Conservation (phyloP, 1,139 yeast species). For the Yamadazyma oceani region DNA sequence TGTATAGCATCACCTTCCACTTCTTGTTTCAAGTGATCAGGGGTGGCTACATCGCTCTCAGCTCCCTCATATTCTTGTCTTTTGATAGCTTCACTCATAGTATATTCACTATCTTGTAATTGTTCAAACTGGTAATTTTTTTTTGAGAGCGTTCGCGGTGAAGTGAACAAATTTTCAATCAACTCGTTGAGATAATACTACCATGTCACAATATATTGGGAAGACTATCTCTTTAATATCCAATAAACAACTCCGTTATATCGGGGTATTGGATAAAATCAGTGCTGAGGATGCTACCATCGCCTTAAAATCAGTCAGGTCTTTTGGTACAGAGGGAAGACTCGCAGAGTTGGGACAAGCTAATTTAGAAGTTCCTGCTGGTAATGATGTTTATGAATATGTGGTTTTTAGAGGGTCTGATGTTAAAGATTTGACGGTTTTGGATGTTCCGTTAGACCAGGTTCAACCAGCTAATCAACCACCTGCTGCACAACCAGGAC, state of each 20-base stretch:
- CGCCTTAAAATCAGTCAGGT: constrained; percentile 76
- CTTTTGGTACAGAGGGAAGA: constrained; percentile 94
- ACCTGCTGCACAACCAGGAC: constrained; percentile 7
- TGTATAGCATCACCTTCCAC: neutral
- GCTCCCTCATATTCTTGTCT: no score
- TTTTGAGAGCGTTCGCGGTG: neutral
- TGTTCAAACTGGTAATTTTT: no score
- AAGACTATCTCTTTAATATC: constrained; percentile 89
- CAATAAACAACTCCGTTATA: constrained; percentile 83
- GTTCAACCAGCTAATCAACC: constrained; percentile 39
- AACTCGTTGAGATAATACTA: neutral
- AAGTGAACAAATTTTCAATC: neutral
- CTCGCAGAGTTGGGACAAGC: constrained; percentile 60
- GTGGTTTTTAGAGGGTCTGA: constrained; percentile 92
- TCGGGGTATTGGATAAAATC: constrained; percentile 82
- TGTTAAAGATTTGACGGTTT: constrained; percentile 83
- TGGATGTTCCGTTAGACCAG: constrained; percentile 63
- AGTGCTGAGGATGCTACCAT: constrained; percentile 92
- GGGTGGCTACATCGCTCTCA: no score
- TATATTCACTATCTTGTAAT: no score
- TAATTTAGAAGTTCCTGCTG: constrained; percentile 70
- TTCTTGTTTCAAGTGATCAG: no score
- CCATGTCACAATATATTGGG: constrained; percentile 87
- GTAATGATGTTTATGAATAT: constrained; percentile 69
- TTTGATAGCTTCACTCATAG: no score